Percentiles rank a stretch among this genome's conserved stretches.
phyloP scores from a whole-genome alignment of 441 rosid species.

The Breynia disticha region DNA sequence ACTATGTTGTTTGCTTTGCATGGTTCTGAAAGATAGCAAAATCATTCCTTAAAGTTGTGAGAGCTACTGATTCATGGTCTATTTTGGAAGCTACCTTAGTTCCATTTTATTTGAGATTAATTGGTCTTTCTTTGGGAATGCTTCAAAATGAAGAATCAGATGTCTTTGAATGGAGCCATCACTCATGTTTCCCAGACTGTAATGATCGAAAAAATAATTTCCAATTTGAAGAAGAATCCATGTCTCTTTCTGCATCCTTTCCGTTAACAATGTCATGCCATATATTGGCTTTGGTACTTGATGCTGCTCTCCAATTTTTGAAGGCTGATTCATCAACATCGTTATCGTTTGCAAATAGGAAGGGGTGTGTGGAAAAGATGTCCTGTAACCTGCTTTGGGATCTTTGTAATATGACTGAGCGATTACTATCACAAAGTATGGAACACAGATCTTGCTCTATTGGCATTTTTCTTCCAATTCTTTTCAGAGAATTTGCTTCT shows the following conservation, averaged over 20 bases:
- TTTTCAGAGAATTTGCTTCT: conserved; percentile 55
- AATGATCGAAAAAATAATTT: conserved; percentile 17
- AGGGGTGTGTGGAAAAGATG: conserved; percentile 28
- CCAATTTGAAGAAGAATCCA: conserved; percentile 24
- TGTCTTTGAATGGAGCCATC: conserved; percentile 32
- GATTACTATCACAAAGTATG: conserved; percentile 50
- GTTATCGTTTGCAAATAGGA: conserved; percentile 21
- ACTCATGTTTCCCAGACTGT: conserved; percentile 17
- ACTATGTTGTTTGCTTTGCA: conserved; percentile 15
- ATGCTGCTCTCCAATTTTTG: conserved; percentile 40
- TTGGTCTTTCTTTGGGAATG: conserved; percentile 45
- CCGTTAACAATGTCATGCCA: conserved; percentile 60
- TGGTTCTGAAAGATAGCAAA: conserved; percentile 47
- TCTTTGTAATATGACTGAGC: conserved; percentile 57
- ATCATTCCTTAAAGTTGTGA: conserved; percentile 55
- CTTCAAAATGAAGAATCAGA: conserved; percentile 38
- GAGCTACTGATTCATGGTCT: conserved; percentile 44
- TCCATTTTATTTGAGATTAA: conserved; percentile 62
- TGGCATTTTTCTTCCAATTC: conserved; percentile 57
- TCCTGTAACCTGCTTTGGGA: conserved; percentile 55
- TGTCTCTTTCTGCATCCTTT: conserved; percentile 31
- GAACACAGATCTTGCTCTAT: conserved; percentile 77
- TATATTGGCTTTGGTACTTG: conserved; percentile 48
- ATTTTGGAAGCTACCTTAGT: conserved; percentile 55
- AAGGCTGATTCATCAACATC: conserved; percentile 22